These are phyloP conservation scores for Talaromyces sp. DNA, from an alignment of 2,329 filamentous ascomycete genomes.

Conservation along the genomic window DNA sequence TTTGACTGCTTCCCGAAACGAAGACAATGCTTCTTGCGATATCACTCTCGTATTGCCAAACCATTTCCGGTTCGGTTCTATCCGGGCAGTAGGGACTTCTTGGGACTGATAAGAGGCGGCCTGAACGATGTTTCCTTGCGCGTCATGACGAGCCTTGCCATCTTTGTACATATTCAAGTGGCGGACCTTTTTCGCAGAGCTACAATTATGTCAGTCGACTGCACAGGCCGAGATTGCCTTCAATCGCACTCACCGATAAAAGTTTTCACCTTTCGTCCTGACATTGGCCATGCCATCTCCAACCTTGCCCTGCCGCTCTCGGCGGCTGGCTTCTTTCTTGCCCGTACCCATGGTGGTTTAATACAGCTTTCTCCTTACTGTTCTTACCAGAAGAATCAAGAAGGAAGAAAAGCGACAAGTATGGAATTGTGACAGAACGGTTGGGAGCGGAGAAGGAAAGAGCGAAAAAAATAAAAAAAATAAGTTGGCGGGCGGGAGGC, in stretches of 20 bases:
- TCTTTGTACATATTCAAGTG: slow-evolving; percentile 85
- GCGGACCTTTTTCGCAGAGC: slow-evolving; percentile 79
- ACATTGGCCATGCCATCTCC: slow-evolving; percentile 88
- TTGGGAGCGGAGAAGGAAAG: slow-evolving; percentile 15
- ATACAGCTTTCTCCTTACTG: slow-evolving; percentile 11
- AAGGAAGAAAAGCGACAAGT: slow-evolving; percentile 20
- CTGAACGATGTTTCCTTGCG: slow-evolving; percentile 75
- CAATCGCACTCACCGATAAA: slow-evolving; percentile 63
- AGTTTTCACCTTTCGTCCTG: slow-evolving; percentile 94
- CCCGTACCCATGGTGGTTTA: slow-evolving; percentile 66
- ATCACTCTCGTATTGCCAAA: slow-evolving; percentile 92
- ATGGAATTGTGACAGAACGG: slow-evolving; percentile 17
- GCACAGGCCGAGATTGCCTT: neutral
- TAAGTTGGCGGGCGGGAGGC: slow-evolving; percentile 26
- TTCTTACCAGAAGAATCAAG: slow-evolving; percentile 19
- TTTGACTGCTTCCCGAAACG: slow-evolving; percentile 87
- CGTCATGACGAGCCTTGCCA: slow-evolving; percentile 75
- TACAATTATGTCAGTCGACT: slow-evolving; percentile 15
- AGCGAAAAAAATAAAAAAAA: slow-evolving; percentile 21
- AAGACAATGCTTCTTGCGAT: slow-evolving; percentile 76
- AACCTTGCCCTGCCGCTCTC: slow-evolving; percentile 76
- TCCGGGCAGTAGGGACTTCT: slow-evolving; percentile 73
- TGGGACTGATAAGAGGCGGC: slow-evolving; percentile 77
- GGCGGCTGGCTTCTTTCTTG: slow-evolving; percentile 85
- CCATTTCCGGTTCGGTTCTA: slow-evolving; percentile 97